These are phyloP conservation scores for Elsinoe fawcettii DNA, from an alignment of 2,329 filamentous ascomycete species.

Conservation along the genomic window DNA sequence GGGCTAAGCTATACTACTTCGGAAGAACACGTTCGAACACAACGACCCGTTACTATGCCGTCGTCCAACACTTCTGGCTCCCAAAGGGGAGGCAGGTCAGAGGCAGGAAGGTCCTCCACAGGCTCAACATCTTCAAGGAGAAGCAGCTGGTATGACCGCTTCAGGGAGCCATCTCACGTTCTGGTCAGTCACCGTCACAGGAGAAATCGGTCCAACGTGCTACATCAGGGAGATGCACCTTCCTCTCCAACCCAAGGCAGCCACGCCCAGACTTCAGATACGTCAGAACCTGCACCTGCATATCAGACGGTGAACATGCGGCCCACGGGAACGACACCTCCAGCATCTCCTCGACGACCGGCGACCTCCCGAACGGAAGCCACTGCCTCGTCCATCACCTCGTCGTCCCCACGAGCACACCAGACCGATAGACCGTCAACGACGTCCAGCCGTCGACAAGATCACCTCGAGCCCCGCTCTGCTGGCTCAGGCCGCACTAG, in stretches of 20 bases:
- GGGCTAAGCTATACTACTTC: neutral
- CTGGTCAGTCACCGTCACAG: neutral
- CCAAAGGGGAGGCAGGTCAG: slow-evolving; percentile 5
- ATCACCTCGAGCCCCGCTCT: slow-evolving; percentile 1
- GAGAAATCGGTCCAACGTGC: neutral
- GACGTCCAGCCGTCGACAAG: neutral
- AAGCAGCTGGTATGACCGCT: slow-evolving; percentile 1
- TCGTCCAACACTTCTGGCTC: slow-evolving; percentile 3
- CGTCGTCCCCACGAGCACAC: neutral
- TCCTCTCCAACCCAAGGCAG: slow-evolving; percentile 8
- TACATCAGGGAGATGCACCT: neutral
- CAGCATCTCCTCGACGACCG: slow-evolving; percentile 1
- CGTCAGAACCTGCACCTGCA: neutral
- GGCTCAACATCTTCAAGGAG: slow-evolving; percentile 3
- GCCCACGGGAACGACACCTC: neutral
- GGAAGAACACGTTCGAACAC: slow-evolving; percentile 7
- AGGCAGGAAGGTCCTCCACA: slow-evolving; percentile 4
- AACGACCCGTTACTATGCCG: neutral
- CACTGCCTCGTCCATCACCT: neutral
- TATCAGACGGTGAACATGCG: slow-evolving; percentile 7
- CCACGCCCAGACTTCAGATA: neutral
- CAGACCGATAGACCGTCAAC: neutral
- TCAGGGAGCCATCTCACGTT: slow-evolving; percentile 2
- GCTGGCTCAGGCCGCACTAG: slow-evolving; percentile 1
- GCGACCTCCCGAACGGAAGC: neutral